phyloP scores from a whole-genome alignment of 2,329 filamentous ascomycete species.

The Aureobasidium musti region DNA sequence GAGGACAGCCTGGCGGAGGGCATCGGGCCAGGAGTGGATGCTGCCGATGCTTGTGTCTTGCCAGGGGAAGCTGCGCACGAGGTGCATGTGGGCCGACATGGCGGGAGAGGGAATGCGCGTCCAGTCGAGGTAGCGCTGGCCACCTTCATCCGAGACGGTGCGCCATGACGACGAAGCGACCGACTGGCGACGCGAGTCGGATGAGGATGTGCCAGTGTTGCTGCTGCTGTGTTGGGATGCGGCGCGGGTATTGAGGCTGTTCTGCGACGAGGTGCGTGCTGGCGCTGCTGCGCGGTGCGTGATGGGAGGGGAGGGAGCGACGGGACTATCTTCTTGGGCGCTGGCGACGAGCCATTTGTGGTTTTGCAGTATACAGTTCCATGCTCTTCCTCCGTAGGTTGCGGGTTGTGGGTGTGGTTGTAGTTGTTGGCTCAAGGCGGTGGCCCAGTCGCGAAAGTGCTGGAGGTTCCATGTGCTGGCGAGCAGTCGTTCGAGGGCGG shows the following conservation, averaged over 20 bases:
- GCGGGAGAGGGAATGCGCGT: background rate
- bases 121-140: constrained; percentile 23
- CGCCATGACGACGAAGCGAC: constrained; percentile 25
- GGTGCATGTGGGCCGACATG: constrained; percentile 28
- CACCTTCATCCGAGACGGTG: constrained; percentile 22
- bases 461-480: background rate
- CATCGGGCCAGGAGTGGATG: constrained; percentile 37
- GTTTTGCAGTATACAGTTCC: constrained; percentile 11
- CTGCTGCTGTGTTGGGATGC: background rate
- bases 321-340: background rate
- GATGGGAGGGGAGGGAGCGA: background rate
- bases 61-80: constrained; percentile 38
- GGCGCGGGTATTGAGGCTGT: background rate
- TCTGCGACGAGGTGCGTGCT: background rate
- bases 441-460: constrained; percentile 10
- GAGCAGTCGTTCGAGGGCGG: constrained; percentile 19
- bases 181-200: constrained; percentile 6
- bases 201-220: background rate
- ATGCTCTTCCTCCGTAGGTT: constrained; percentile 4
- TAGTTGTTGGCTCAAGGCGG: background rate
- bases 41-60: constrained; percentile 36
- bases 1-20: constrained; percentile 35
- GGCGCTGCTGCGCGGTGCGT: background rate
- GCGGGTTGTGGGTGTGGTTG: too few relatives aligned
- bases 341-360: constrained; percentile 15